Conservation (phyloP, 768 basidiomycete genomes). For the Hygrophorus pudorinus region DNA sequence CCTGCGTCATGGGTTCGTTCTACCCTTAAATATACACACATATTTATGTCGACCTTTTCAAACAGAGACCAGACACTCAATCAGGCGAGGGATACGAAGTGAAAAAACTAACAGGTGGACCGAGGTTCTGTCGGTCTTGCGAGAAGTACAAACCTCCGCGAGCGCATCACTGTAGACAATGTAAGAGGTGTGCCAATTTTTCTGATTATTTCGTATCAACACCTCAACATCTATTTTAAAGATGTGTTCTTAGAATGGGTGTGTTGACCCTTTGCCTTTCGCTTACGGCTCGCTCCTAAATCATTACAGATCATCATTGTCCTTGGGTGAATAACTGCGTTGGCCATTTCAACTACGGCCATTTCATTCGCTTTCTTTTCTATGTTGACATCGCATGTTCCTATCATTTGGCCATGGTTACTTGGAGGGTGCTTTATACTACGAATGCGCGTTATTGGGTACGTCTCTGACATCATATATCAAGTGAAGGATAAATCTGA, state of each 20-base stretch:
- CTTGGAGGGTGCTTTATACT: constrained; percentile 44
- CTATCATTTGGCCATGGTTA: constrained; percentile 83
- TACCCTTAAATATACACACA: background rate
- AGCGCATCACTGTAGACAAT: constrained; percentile 88
- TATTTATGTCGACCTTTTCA: background rate
- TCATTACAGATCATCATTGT: constrained; percentile 68
- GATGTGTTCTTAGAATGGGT: constrained; percentile 90
- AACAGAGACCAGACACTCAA: constrained; percentile 65
- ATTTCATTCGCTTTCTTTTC: constrained; percentile 87
- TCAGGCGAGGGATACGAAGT: constrained; percentile 71
- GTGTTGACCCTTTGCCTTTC: constrained; percentile 13
- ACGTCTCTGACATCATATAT: constrained; percentile 12
- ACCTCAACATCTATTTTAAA: constrained; percentile 15
- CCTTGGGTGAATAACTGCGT: constrained; percentile 95
- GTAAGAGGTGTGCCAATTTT: constrained; percentile 51
- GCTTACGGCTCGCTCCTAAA: constrained; percentile 5
- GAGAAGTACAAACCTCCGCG: constrained; percentile 78
- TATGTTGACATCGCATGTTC: constrained; percentile 85
- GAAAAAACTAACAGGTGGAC: constrained; percentile 75
- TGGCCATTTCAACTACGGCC: constrained; percentile 83
- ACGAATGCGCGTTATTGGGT: constrained; percentile 44
- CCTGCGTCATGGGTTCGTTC: constrained; percentile 65
- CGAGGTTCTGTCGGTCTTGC: constrained; percentile 84
- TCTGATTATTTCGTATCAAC: background rate
- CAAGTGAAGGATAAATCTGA: background rate